Base-by-base conservation (phyloP, 371 early-diverging fungal genomes). In the Thermomucor indicae-seudaticae region DNA sequence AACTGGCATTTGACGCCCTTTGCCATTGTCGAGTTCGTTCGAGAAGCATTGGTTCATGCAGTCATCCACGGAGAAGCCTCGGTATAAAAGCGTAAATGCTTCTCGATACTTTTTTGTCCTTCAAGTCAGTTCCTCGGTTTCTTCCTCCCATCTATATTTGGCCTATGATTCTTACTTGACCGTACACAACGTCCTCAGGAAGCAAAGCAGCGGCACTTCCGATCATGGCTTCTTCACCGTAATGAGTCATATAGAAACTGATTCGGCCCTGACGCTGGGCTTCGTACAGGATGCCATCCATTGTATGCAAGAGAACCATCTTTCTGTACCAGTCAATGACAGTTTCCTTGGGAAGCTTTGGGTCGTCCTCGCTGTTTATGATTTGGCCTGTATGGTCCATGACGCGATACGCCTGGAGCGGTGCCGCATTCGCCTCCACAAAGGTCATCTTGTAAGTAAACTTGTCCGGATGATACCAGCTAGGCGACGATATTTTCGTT, bases 1-100 rank as follows among this genome's bases (percentile, higher is more conserved):
- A 24, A 98, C 84, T 20, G 98, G 98, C 98, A 98, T 98, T 66
- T 97, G 97, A 17, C 98, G 84, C 22, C 97, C 98, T 73, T 96
- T 97, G 51, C 96, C 96, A 46, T 75, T 63, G 68, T 96, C 98
- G 32, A 68, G 49, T 4, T 80, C 87, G 63, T 96, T 98, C 10
- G 90, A 85, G 68, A 92, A 96, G 64, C 95, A 95, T 70, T 98
- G 98, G 70, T 94, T 92, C 84, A 97, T 91, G 63, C 94, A 86
- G 58, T 95, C 85, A 56, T 93, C 88, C 20, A 97, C 48, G 3
- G 95, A 86, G 61, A 95, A 95, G 27, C 97, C 97, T 47, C 97
- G 87, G 71, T 95, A 89, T 51, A 98, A 60, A 16, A 97, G 70
- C 25, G 92, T 92, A 19, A 93, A 96, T 10, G 92, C 87, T 63